Percentiles rank a stretch among this genome's conserved stretches.
These are phyloP conservation scores for Termitomyces sp. DNA, from an alignment of 768 basidiomycete species.

Conservation along the genomic window DNA sequence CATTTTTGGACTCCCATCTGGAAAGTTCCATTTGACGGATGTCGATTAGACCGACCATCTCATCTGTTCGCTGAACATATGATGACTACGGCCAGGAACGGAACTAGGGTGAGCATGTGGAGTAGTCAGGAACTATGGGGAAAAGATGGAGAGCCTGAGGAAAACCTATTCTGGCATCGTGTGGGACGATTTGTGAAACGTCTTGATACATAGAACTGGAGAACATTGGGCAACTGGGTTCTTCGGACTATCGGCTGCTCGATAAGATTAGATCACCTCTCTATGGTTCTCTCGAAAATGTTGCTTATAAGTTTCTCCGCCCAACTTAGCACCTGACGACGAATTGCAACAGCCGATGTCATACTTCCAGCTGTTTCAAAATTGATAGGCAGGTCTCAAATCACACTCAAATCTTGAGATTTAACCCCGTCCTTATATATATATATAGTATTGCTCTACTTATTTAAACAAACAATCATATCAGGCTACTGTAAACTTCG, in stretches of 20 bases:
- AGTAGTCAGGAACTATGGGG: slow-evolving; percentile 42
- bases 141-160: slow-evolving; percentile 52
- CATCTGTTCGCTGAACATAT: slow-evolving; percentile 45
- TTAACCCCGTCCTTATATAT: no score
- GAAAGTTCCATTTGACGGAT: slow-evolving; percentile 59
- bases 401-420: no score
- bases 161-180: slow-evolving; percentile 60
- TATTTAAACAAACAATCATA: no score
- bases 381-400: no score
- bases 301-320: not conserved
- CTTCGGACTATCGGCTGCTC: not conserved
- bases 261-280: not conserved
- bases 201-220: slow-evolving; percentile 1
- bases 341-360: no score
- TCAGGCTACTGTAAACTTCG: no score
- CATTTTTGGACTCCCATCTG: slow-evolving; percentile 71
- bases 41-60: slow-evolving; percentile 58
- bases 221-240: not conserved
- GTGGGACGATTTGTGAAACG: slow-evolving; percentile 56
- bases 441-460: no score
- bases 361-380: no score
- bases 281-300: not conserved
- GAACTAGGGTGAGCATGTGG: slow-evolving; percentile 43
- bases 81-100: slow-evolving; percentile 21
- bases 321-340: no score